Evolutionary conservation across 768 basidiomycete species (phyloP).

Genomic region (Tylopilus rubrobrunneus): DNA sequence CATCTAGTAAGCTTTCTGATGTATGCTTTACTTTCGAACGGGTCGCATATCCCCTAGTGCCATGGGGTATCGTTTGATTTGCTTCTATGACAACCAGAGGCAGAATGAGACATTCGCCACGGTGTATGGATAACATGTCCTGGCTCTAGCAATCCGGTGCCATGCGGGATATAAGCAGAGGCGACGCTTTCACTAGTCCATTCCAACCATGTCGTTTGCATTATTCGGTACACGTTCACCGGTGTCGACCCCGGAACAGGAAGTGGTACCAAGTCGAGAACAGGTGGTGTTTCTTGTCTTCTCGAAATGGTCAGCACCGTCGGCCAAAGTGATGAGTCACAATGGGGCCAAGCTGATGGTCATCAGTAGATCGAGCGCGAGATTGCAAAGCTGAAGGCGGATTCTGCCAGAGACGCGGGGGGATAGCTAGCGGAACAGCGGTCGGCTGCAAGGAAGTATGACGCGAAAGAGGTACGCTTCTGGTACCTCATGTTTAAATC

Average conservation of each 20-base stretch:
- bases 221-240: background rate
- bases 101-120: background rate
- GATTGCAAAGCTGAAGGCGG: constrained; percentile 17
- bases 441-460: background rate
- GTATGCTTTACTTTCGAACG: background rate
- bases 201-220: constrained; percentile 3
- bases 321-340: no score
- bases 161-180: constrained; percentile 6
- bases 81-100: background rate
- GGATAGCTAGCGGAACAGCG: constrained; percentile 19
- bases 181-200: background rate
- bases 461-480: constrained; percentile 9
- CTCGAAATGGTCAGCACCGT: no score
- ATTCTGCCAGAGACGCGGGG: constrained; percentile 22
- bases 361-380: constrained; percentile 18
- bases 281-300: constrained; percentile 8
- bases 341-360: background rate
- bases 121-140: background rate
- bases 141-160: background rate
- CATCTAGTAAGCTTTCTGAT: background rate
- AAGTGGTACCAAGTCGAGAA: constrained; percentile 3
- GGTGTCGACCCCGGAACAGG: background rate
- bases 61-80: background rate
- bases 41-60: background rate
- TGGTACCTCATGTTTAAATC: background rate